Base-by-base conservation (phyloP, 345 rosid genomes). In the Populus davidiana region DNA sequence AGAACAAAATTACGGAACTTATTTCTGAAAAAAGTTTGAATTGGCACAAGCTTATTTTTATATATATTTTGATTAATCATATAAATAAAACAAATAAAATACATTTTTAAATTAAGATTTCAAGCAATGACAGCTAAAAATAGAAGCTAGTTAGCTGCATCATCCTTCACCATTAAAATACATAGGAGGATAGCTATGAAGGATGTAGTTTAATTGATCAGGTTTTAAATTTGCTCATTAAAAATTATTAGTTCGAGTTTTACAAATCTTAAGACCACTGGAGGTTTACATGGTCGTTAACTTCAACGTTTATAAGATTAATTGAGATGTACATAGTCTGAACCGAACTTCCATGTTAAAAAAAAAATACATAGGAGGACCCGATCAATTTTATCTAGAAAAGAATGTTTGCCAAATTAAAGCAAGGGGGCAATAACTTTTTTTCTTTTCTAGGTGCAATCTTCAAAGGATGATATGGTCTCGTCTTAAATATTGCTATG, bases 401-500 rank as follows among this genome's bases (percentile, higher is more conserved):
- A 5, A 21, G 52, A 35, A 63, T 72, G 18, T 9, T n/a, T 56
- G 63, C 63, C 63, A 56, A 9, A 8, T 8, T n/a, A n/a, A 9
- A 56, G 20, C 29, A 67, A 50, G 31, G 33, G 56, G 43, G 75
- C 71, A 74, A 79, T 61, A 59, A 33, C 20, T 72, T 73, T 59
- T 27, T 62, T 70, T 59, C 52, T 73, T 63, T 33, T 77, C 43
- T 63, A 41, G 59, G 75, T n/a, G 66, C 23, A 74, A 74, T 77
- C 44, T 52, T 61, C 23, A 10, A 73, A 25, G 8, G 18, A 38
- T 50, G 75, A 72, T 74, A 27, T 78, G 35, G 73, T 81, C 69
- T 76, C 74, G 78, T 47, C 56, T 25, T 74, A 71, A 77, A 76
- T 79, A 74, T 79, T 64, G 39, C 33, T 11, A 1, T 83, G 92